Evolutionary conservation across 768 basidiomycete genomes (phyloP), one percentile per base, ranked within the genome.

Genomic region (Phaeotremella skinneri): DNA sequence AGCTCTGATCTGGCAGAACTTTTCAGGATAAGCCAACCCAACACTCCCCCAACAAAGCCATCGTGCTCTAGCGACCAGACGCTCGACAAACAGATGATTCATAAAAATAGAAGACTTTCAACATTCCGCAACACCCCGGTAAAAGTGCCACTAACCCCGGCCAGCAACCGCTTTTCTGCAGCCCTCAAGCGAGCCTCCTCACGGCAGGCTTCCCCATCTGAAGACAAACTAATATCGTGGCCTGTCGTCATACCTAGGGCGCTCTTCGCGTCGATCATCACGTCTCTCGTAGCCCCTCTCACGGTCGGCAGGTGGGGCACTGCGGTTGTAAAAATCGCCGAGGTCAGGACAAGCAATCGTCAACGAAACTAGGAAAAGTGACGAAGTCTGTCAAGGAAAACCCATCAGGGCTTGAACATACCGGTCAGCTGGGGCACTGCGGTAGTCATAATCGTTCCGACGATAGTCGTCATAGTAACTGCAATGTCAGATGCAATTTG

Each of bases 221-320:
- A 16, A 34, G 29, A 29, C 30, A 55, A 47, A 60, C 43, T 66
- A 64, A 58, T 67, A 62, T 31, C 63, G 54, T 20, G 68, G 69
- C 51, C 69, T 42, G 34, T 67, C 66, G 26, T 69, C 68, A 49
- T 69, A 69, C 14, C 66, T 2, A 29, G 65, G 65, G 23, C 65
- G 52, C 52, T 67, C 65, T 0, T 67, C 66, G 2, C 66, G 48
- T 39, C 62, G 51, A 2, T 63, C 64, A 39, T 52, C 27, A 34
- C 59, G 27, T n/a, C 54, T 21, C 34, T 34, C 34, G 30, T 55
- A 53, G 11, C 61, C 61, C 45, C 56, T 31, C 55, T 64, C 59
- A 29, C 59, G 30, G 14, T 67, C 62, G 47, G 64, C 58, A 43
- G 68, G 65, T 56, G 37, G 52, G 39, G 52, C 6, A 27, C 31